Base-by-base conservation (phyloP, 176 grass and related monocot species). In the Oryza brachyantha region DNA sequence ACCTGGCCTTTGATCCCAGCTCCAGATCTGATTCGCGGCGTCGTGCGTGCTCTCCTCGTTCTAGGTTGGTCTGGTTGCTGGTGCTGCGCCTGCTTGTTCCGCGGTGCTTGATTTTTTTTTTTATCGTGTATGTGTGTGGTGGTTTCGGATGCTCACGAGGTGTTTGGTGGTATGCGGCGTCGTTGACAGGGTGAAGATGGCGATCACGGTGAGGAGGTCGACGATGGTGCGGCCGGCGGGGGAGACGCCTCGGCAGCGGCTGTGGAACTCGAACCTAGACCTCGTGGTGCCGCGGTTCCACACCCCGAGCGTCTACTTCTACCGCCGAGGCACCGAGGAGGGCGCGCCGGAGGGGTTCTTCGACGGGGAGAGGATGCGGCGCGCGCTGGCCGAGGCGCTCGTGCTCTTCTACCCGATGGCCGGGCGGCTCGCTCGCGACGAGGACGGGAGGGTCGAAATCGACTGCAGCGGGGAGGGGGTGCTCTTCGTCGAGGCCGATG, bases 261-360 rank as follows among this genome's bases (percentile, higher is more conserved):
- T 97, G 8, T 97, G 93, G 93, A 93, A 93, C 83, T 93, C 93
- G 14, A 97, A 93, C 74, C 93, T 91, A 3, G 93, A 97, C 41
- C 79, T 97, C 59, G 93, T 93, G 12, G 93, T 93, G 32, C 93
- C 90, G 43, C 87, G 90, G 48, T 93, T 93, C 88, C 87, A 93
- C 88, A 97, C 93, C 17, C 93, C 93, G 42, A 97, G 90, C 66
- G 88, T 93, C 24, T 97, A 97, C 80, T 93, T 97, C 90, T 97
- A 93, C 84, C 88, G 88, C 57, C 73, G 48, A 4, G 17, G 66
- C 5, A n/a, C 64, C 37, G 67, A 55, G 3, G 36, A 13, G 7
- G 38, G 22, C 63, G 8, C 5, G 79, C 34, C 3, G 21, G 66
- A 50, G 29, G 60, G 54, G 31, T 97, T 93, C 90, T 97, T 97